Evolutionary conservation across 805 yeast species (phyloP).

Genomic region (Tetrapisispora phaffii): DNA sequence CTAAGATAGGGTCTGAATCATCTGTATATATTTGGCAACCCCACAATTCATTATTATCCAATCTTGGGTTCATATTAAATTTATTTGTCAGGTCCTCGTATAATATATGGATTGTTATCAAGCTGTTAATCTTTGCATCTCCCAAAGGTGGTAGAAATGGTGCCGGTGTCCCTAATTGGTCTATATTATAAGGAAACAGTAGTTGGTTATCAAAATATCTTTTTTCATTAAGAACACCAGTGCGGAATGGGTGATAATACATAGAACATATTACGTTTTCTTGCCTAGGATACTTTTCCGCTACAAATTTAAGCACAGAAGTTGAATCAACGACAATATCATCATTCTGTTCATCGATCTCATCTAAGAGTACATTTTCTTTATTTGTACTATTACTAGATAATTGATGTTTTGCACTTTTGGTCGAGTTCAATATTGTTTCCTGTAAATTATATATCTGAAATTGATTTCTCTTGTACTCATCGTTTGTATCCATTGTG

Average conservation of each 20-base stretch:
- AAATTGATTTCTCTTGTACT: constrained; percentile 26
- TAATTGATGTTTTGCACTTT: constrained; percentile 2
- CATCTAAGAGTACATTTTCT: neutral
- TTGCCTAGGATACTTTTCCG: constrained; percentile 9
- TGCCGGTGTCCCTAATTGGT: constrained; percentile 9
- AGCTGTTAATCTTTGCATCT: constrained; percentile 13
- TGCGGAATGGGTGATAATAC: constrained; percentile 16
- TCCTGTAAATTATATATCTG: constrained; percentile 28
- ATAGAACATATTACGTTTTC: constrained; percentile 13
- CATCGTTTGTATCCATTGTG: constrained; percentile 5
- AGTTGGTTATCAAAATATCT: neutral
- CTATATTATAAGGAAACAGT: constrained; percentile 5
- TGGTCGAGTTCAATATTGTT: constrained; percentile 24
- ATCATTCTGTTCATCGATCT: neutral
- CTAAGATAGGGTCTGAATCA: constrained; percentile 76
- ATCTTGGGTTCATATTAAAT: constrained; percentile 25
- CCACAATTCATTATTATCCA: constrained; percentile 57
- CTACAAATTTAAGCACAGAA: constrained; percentile 9
- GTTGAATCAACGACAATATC: constrained; percentile 7
- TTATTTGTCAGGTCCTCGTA: constrained; percentile 17
- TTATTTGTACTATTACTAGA: neutral
- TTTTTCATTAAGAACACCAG: constrained; percentile 4
- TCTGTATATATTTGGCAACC: constrained; percentile 91
- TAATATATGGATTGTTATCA: constrained; percentile 15
- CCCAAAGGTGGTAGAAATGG: constrained; percentile 23